A percentile compares a stretch with the other conserved stretches of the same genome.
phyloP scores from a whole-genome alignment of 2,329 filamentous ascomycete species.

The Neofusicoccum kwambonambiense region DNA sequence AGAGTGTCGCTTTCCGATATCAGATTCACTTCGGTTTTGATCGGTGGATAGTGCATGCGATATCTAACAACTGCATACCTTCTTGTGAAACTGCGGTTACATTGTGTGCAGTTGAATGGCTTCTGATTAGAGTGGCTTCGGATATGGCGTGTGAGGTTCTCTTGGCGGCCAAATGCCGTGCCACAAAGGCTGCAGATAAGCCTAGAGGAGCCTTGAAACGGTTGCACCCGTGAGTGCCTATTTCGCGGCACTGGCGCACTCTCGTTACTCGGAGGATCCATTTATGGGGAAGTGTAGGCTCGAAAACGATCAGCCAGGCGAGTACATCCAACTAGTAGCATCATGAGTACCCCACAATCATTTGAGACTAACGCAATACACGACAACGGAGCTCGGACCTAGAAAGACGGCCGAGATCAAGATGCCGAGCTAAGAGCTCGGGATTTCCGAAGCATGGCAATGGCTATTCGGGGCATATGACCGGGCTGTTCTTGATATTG shows the following conservation, averaged over 20 bases:
- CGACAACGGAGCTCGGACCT: background rate
- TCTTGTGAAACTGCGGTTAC: background rate
- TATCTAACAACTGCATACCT: background rate
- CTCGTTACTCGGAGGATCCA: background rate
- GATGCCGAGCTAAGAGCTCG: background rate
- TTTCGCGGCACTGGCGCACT: background rate
- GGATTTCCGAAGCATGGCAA: background rate
- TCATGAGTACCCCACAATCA: no score
- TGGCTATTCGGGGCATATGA: background rate
- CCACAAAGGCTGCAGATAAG: background rate
- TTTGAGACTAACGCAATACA: no score
- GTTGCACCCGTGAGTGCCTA: background rate
- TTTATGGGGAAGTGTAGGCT: background rate
- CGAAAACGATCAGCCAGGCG: no score
- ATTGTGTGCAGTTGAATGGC: background rate
- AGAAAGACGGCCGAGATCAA: background rate
- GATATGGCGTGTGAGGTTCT: background rate
- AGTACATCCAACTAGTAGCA: no score
- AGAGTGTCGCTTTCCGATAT: background rate
- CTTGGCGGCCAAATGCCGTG: background rate
- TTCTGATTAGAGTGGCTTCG: background rate
- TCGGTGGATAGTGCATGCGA: no score
- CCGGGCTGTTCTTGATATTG: background rate
- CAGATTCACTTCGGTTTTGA: background rate
- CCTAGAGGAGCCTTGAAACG: background rate